Evolutionary conservation across 1,284 basidiomycete species (phyloP), one percentile per base, ranked within the genome.

Genomic region (Ganoderma sinense): DNA sequence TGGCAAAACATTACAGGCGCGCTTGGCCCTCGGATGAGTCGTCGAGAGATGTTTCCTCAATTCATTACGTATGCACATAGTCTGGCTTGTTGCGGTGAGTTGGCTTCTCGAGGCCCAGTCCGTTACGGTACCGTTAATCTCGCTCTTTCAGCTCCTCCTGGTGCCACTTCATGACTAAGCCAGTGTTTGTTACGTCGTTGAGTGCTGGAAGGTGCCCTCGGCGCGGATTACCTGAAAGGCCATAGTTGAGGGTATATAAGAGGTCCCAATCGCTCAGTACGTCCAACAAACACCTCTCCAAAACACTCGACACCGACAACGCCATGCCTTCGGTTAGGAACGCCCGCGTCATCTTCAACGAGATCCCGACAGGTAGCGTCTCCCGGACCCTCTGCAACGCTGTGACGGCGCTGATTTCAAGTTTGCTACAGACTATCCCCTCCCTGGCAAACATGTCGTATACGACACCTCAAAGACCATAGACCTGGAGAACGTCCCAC

Each of bases 381-480:
- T 55, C 53, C 29, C 7, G 31, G 6, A 3, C 3, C 31, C 29
- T 8, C 8, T 18, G 5, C 29, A 10, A 18, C n/a, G 53, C 8
- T 7, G 8, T 33, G 53, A 1, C 53, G 14, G 7, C 33, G 8
- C 53, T 56, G 16, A 56, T 16, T 3, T 11, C 36, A 7, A 39
- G 11, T 39, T 10, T 31, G 1, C 53, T 8, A 20, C 60, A 58
- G 23, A 33, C 18, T 26, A 51, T 18, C 74, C 82, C 84, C 82
- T 13, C 83, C 81, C 68, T 86, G 87, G 16, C 80, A 82, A 85
- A 69, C 85, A 83, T 3, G 82, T 84, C 13, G 79, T 85, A 13
- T 85, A 86, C 71, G 86, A 88, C 67, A 77, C 74, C 2, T 81
- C 82, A 0, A 73, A 83, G 64, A 82, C 79, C 0, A 87, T 91